Evolutionary conservation across 2,329 filamentous ascomycete species (phyloP).

Genomic region (Fusarium sp.): DNA sequence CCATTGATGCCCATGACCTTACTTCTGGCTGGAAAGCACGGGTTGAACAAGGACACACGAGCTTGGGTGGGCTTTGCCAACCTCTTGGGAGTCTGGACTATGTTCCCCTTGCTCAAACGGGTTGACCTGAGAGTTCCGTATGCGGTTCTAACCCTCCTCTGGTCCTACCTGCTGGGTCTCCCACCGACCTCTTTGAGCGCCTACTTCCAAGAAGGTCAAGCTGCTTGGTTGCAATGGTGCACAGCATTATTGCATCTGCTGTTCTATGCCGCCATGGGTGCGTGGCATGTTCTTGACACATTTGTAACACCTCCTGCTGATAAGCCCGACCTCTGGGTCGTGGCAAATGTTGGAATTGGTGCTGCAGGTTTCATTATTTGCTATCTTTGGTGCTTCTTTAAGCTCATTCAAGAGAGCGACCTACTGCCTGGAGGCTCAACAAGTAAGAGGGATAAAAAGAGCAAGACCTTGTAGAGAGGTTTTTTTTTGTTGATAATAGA

Average conservation of each 20-base stretch:
- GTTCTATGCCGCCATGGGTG: slow-evolving; percentile 81
- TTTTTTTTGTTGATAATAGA: not conserved
- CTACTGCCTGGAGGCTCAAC: slow-evolving; percentile 48
- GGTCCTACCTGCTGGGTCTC: slow-evolving; percentile 90
- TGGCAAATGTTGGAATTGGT: slow-evolving; percentile 87
- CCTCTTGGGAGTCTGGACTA: slow-evolving; percentile 87
- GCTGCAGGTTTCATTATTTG: slow-evolving; percentile 86
- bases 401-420: slow-evolving; percentile 68
- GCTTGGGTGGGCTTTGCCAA: slow-evolving; percentile 98
- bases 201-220: slow-evolving; percentile 66
- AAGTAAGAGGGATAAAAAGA: slow-evolving; percentile 49
- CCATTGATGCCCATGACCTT: slow-evolving; percentile 94
- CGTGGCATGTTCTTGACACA: slow-evolving; percentile 82
- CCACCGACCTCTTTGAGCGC: slow-evolving; percentile 78
- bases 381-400: slow-evolving; percentile 91
- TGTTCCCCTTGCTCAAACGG: slow-evolving; percentile 88
- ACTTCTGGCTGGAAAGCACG: slow-evolving; percentile 80
- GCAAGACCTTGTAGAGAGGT: slow-evolving; percentile 32
- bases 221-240: slow-evolving; percentile 54
- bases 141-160: slow-evolving; percentile 82
- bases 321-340: slow-evolving; percentile 95
- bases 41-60: slow-evolving; percentile 77
- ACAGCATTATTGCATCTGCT: slow-evolving; percentile 75
- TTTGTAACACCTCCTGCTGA: slow-evolving; percentile 72
- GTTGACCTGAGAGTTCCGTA: slow-evolving; percentile 89